Conservation (phyloP, 2,329 filamentous ascomycete species). For the Paecilomyces variotii region DNA sequence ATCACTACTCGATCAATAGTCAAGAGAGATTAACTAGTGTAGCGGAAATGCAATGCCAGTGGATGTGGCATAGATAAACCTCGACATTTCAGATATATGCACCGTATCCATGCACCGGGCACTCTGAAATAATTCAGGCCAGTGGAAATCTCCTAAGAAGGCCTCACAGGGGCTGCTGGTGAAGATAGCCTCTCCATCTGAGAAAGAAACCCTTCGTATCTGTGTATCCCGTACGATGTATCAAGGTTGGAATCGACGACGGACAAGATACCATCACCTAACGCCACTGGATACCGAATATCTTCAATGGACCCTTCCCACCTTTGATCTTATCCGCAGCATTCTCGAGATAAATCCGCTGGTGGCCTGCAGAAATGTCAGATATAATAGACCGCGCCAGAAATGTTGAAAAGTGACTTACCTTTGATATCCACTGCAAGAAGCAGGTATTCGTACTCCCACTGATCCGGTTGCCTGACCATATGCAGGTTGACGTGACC, state of each 20-base stretch:
- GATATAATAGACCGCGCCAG: neutral
- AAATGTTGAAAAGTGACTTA: conserved; percentile 8
- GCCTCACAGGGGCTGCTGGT: no score
- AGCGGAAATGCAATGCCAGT: neutral
- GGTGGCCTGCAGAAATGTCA: conserved; percentile 26
- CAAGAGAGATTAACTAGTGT: neutral
- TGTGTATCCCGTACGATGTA: neutral
- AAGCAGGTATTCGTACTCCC: conserved; percentile 69
- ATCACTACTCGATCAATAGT: neutral
- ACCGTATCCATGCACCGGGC: no score
- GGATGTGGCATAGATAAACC: no score
- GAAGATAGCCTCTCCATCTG: no score
- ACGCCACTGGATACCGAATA: conserved; percentile 44
- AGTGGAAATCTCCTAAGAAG: no score
- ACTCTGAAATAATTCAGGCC: no score
- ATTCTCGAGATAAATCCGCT: conserved; percentile 39
- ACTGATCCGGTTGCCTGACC: conserved; percentile 56
- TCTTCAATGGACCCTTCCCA: conserved; percentile 39
- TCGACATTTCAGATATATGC: no score
- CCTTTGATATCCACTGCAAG: conserved; percentile 74
- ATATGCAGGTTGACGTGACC: conserved; percentile 74
- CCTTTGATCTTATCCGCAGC: conserved; percentile 27
- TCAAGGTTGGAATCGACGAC: conserved; percentile 8
- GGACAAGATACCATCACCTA: conserved; percentile 6
- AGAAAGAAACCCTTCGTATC: no score